phyloP scores from a whole-genome alignment of 257 asterid genomes.

The Perilla frutescens region DNA sequence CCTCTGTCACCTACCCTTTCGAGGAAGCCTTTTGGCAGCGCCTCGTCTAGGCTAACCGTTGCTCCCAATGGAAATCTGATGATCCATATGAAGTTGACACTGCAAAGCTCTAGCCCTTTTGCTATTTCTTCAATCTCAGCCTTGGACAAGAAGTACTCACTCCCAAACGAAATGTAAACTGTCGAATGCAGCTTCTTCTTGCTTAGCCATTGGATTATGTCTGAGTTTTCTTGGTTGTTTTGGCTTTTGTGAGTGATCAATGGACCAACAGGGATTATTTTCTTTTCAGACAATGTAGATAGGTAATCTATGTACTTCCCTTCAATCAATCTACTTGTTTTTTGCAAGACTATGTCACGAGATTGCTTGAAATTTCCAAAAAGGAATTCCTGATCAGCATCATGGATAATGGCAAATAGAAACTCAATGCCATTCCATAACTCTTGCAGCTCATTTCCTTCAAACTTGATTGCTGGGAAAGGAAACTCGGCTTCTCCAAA shows the following conservation, averaged over 20 bases:
- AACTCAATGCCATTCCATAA: slow-evolving; percentile 1
- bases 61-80: neutral
- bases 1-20: slow-evolving; percentile 41
- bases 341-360: slow-evolving; percentile 34
- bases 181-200: neutral
- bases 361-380: slow-evolving; percentile 42
- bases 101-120: slow-evolving; percentile 3
- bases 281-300: slow-evolving; percentile 35
- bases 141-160: slow-evolving; percentile 14
- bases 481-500: slow-evolving; percentile 33
- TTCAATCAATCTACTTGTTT: slow-evolving; percentile 43
- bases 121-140: slow-evolving; percentile 11
- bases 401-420: slow-evolving; percentile 19
- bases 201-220: slow-evolving; percentile 2
- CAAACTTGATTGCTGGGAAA: slow-evolving; percentile 32
- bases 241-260: slow-evolving; percentile 13
- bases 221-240: neutral
- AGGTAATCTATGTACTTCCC: slow-evolving; percentile 47
- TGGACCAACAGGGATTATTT: slow-evolving; percentile 46
- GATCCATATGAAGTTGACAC: slow-evolving; percentile 25
- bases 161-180: slow-evolving; percentile 7
- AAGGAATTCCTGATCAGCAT: slow-evolving; percentile 35
- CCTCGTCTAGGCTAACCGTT: neutral
- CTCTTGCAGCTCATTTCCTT: slow-evolving; percentile 28
- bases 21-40: slow-evolving; percentile 40